Base-by-base conservation (phyloP, 306 rosid genomes). In the Dalbergia cochinchinensis region DNA sequence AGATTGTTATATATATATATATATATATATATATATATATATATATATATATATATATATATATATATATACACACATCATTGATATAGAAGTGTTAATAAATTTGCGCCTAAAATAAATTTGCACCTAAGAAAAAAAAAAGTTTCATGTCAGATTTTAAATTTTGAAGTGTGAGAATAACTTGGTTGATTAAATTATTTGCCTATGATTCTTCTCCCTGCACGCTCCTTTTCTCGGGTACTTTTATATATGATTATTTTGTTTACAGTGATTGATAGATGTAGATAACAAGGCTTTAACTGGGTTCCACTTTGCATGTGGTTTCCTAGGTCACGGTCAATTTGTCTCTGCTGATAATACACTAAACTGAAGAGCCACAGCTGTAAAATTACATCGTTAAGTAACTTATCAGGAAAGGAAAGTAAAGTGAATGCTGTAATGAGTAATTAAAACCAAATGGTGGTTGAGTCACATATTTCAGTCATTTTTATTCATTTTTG, bases 301-400 rank as follows among this genome's bases (percentile, higher is more conserved):
- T 82, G 70, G 80, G 77, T 78, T 61, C 84, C 87, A 86, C 78
- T 42, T 63, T 59, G 74, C 86, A 74, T 61, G 89, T 89, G 89
- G 80, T 81, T 55, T 82, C 73, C 76, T 55, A 83, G 72, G 67
- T 60, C 66, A 66, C 76, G 78, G 76, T 65, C 74, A 80, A 82
- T 69, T 89, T 74, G 57, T 78, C 78, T 64, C 33, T 8, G 80
- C 74, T 47, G 59, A 61, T 50, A 35, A 74, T 73, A 50, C 71
- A 77, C 80, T 78, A 81, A 31, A 60, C 54, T 76, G 53, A 18
- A 50, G 65, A 51, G 81, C 42, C 80, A 47, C 45, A 82, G 83
- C 82, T 80, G 86, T 85, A 77, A 73, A 73, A 69, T 80, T 83
- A 74, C 78, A 42, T 58, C 33, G n/a, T n/a, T 60, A 60, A 60